These are phyloP conservation scores for Grosmannia clavigera DNA, from an alignment of 2,329 filamentous ascomycete species.

Conservation along the genomic window DNA sequence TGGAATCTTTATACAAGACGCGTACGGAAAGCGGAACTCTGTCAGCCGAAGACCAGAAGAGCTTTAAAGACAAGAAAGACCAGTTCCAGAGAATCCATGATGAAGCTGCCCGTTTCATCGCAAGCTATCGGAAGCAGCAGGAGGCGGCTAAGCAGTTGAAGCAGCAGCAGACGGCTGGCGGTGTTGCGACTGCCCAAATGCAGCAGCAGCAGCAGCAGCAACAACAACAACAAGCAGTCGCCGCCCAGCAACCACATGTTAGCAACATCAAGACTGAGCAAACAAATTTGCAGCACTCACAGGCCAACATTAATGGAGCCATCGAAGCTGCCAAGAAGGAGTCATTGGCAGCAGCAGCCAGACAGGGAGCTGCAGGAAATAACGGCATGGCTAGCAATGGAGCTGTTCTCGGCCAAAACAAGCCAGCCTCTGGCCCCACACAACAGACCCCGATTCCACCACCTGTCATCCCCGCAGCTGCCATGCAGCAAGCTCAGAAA, in stretches of 20 bases:
- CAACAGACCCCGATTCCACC: constrained; percentile 14
- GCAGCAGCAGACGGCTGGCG: constrained; percentile 13
- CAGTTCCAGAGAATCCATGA: constrained; percentile 30
- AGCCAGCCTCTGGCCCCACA: constrained; percentile 3
- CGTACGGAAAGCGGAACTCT: constrained; percentile 30
- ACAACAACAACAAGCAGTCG: constrained; percentile 5
- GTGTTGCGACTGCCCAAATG: constrained; percentile 5
- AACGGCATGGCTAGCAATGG: constrained; percentile 3
- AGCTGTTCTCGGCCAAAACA: not conserved
- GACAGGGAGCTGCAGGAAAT: constrained; percentile 11
- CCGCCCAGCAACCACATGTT: constrained; percentile 9
- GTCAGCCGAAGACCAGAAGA: constrained; percentile 33
- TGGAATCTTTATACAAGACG: constrained; percentile 31
- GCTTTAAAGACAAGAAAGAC: constrained; percentile 30
- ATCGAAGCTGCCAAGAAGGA: constrained; percentile 34
- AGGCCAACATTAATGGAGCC: constrained; percentile 30
- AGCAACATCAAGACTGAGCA: constrained; percentile 17
- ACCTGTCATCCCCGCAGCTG: constrained; percentile 11
- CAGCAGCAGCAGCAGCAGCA: constrained; percentile 8
- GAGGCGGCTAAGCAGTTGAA: constrained; percentile 13
- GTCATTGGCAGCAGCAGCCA: constrained; percentile 18
- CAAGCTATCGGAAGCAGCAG: constrained; percentile 33
- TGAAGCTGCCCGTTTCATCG: constrained; percentile 36
- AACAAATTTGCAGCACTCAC: constrained; percentile 19
- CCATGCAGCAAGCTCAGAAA: constrained; percentile 9